phyloP scores from a whole-genome alignment of 164 flowering plant species.

The Macadamia integrifolia region DNA sequence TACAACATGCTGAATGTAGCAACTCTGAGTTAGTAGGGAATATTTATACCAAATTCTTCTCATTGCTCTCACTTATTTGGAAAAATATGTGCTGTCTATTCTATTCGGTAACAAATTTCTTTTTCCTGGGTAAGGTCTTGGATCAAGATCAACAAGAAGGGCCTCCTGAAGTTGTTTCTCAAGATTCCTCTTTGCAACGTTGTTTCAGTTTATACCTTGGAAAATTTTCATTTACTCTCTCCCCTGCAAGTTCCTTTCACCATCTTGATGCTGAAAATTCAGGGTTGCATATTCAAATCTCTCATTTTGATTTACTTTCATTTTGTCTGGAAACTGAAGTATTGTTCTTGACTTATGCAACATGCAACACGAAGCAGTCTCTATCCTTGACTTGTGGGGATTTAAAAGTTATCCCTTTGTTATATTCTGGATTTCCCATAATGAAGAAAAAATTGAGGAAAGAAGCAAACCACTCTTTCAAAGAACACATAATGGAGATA shows the following conservation, averaged over 20 bases:
- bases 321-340: slow-evolving; percentile 37
- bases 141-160: slow-evolving; percentile 17
- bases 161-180: slow-evolving; percentile 17
- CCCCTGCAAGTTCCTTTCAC: slow-evolving; percentile 26
- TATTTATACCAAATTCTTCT: slow-evolving; percentile 9
- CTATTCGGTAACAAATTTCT: slow-evolving; percentile 13
- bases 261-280: slow-evolving; percentile 17
- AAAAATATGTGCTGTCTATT: slow-evolving; percentile 22
- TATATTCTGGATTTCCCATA: slow-evolving; percentile 17
- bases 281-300: slow-evolving; percentile 17
- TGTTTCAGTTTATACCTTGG: slow-evolving; percentile 37
- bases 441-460: slow-evolving; percentile 5
- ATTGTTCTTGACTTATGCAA: slow-evolving; percentile 30
- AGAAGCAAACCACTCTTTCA: slow-evolving; percentile 4
- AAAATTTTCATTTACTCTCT: slow-evolving; percentile 35
- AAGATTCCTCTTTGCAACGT: slow-evolving; percentile 18
- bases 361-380: slow-evolving; percentile 33
- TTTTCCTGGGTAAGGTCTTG: slow-evolving; percentile 13
- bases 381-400: slow-evolving; percentile 48
- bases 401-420: slow-evolving; percentile 35
- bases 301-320: slow-evolving; percentile 29
- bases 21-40: slow-evolving; percentile 9
- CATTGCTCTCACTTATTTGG: slow-evolving; percentile 29
- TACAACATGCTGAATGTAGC: slow-evolving; percentile 16
- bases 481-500: slow-evolving; percentile 20